Evolutionary conservation across 768 basidiomycete species (phyloP), one percentile per base, ranked within the genome.

Genomic region (Baorangia bicolor): DNA sequence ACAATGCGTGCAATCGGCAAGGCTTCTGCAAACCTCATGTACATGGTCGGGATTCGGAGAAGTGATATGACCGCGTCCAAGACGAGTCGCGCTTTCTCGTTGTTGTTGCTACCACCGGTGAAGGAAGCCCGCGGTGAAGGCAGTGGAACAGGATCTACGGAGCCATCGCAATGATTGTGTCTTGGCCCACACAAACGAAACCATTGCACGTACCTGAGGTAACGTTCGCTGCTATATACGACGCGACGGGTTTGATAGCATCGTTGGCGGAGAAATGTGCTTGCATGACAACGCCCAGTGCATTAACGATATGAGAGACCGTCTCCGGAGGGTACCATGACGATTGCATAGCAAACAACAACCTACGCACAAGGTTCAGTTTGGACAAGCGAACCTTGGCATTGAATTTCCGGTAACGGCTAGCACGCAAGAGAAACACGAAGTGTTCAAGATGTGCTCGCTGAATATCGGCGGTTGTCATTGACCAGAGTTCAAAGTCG

Each of bases 401-500:
- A 67, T 95, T 97, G 76, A 93, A 97, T 34, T 80, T 78, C 52
- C 80, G 81, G 68, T 88, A 87, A 52, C 85, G 83, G 60, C 91
- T 94, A 2, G 81, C 78, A 49, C 81, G 74, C 16, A 96, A 69
- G 18, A 97, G 81, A 14, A 84, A 88, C 7, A 79, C 71, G 66
- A 96, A 94, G 66, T 96, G 94, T 45, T 89, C 87, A 0, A 95
- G 76, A 61, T 94, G 87, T 13, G 85, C 80, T 5, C 78, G 78
- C 63, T 92, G 90, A n/a, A 97, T 84, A 46, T 91, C 90, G 18
- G 75, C 66, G 4, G 78, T 77, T 0, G 89, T 85, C 31, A 74
- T 79, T 0, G 90, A 84, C 95, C 95, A 98, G 12, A 97, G 83
- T 49, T 92, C 87, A 59, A 98, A 92, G 63, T 96, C 93, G 1